Evolutionary conservation across 331 rosid genomes (phyloP), one percentile per base, ranked within the genome.

Genomic region (Malus hybrid): DNA sequence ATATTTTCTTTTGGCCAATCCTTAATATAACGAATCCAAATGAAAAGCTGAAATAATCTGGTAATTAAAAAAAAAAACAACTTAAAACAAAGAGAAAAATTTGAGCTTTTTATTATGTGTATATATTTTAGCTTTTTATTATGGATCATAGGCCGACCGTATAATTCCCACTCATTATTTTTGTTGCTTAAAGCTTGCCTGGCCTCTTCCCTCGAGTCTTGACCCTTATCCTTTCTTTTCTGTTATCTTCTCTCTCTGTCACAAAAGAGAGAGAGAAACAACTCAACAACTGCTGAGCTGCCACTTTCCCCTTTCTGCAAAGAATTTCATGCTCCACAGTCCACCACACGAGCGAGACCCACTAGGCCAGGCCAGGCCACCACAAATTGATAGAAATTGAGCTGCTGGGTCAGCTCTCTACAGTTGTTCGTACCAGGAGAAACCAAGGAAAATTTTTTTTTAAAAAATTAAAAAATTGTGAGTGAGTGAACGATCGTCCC

Each of bases 181-280:
- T 90, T 90, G 96, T 94, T 90, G 95, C 97, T 92, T 89, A 92
- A 94, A 94, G 97, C 96, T 88, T 86, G 94, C 81, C 83, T 86
- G 93, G 80, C 82, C 81, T 89, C 90, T 84, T 81, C 86, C 86
- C 82, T 28, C 19, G 10, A 55, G 60, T 55, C 89, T 82, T 87
- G 81, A 86, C 90, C 83, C 89, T 83, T 87, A 82, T 88, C 89
- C 81, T 65, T 77, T 86, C 46, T 39, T 10, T 39, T 39, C 46
- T 39, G 46, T 69, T 32, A 5, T 52, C 79, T 67, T 53, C 73
- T 79, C 82, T 73, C 26, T 71, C 52, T 30, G 1, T 36, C 44
- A 24, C 53, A 57, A 56, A 67, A 53, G 56, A 71, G 74, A 62
- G 36, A 82, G 66, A 81, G 24, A 66, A 83, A 86, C 87, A 89